phyloP scores from a whole-genome alignment of 345 rosid species.

The Excoecaria agallocha region DNA sequence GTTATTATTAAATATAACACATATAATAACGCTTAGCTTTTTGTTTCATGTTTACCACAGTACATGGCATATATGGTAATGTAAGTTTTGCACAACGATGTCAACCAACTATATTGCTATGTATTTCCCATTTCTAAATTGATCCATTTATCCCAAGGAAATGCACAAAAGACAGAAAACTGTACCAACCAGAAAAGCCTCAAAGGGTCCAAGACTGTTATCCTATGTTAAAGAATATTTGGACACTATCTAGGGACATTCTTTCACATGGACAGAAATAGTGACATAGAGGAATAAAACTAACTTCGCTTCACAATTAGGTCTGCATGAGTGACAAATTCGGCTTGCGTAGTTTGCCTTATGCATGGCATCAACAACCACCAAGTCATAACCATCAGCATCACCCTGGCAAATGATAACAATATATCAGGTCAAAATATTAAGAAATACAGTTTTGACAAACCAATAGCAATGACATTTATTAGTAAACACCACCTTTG shows the following conservation, averaged over 20 bases:
- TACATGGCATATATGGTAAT: not conserved
- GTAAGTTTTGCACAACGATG: not conserved
- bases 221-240: not conserved
- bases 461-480: constrained; percentile 15
- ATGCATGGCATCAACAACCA: constrained; percentile 99
- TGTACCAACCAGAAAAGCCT: not conserved
- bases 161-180: not conserved
- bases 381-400: constrained; percentile 99
- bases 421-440: constrained; percentile 24
- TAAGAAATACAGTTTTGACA: constrained; percentile 4
- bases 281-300: constrained; percentile 15
- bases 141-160: not conserved
- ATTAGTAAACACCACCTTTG: constrained; percentile 60
- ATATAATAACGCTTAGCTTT: not conserved
- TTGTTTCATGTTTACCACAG: not conserved
- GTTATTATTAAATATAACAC: not conserved
- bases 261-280: not conserved
- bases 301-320: constrained; percentile 99
- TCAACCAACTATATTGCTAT: not conserved
- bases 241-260: not conserved
- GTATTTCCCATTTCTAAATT: not conserved
- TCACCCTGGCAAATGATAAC: constrained; percentile 68
- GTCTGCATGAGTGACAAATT: constrained; percentile 99
- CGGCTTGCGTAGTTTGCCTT: constrained; percentile 99
- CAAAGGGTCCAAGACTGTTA: not conserved